Evolutionary conservation across 352 stramenopile genomes (phyloP).

Genomic region (Pythium dissimile): DNA sequence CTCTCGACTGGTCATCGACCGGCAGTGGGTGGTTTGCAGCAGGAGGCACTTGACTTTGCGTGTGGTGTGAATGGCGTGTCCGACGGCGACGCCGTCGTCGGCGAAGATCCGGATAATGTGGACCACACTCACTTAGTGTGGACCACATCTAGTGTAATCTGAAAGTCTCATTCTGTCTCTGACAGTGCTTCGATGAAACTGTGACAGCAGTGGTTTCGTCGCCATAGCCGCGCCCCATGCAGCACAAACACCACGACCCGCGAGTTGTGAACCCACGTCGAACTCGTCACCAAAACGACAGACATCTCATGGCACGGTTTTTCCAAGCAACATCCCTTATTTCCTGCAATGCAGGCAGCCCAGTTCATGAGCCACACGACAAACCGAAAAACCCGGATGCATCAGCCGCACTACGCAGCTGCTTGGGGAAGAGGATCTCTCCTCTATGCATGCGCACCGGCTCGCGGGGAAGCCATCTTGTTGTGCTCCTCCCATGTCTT

Average conservation of each 20-base stretch:
- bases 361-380: too few species aligned
- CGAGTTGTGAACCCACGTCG: conserved; percentile 10
- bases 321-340: too few species aligned
- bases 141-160: background rate
- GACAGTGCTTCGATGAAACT: too few species aligned
- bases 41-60: too few species aligned
- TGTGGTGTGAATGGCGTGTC: too few species aligned
- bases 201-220: too few species aligned
- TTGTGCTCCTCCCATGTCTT: too few species aligned
- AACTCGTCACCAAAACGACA: background rate
- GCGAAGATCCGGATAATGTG: background rate
- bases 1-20: background rate
- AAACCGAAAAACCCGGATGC: too few species aligned
- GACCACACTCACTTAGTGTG: conserved; percentile 1
- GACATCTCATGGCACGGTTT: background rate
- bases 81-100: conserved; percentile 10
- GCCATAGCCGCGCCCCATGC: background rate
- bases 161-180: background rate
- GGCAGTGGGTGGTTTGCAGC: background rate
- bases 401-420: background rate
- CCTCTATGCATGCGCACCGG: too few species aligned
- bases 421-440: too few species aligned
- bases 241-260: background rate
- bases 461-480: too few species aligned
- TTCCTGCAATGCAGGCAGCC: too few species aligned